Conservation (phyloP, 129 eudicot genomes). For the Sambucus nigra region DNA sequence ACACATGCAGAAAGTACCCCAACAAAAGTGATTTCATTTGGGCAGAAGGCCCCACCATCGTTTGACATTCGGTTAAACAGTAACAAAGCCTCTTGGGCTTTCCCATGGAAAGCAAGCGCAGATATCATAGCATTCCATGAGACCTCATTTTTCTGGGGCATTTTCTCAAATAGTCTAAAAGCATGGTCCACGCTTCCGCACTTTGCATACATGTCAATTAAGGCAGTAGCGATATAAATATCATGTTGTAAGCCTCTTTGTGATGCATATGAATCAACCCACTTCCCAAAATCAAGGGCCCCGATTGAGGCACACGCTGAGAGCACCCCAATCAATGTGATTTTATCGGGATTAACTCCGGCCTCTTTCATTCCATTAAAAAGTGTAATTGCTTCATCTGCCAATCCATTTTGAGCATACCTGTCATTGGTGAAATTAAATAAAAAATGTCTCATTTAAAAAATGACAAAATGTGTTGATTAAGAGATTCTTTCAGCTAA, state of each 20-base stretch:
- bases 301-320: constrained; percentile 74
- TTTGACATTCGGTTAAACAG: constrained; percentile 43
- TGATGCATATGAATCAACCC: constrained; percentile 51
- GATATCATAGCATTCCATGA: constrained; percentile 86
- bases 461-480: background rate
- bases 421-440: constrained; percentile 18
- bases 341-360: constrained; percentile 38
- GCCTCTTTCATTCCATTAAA: constrained; percentile 47
- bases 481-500: background rate
- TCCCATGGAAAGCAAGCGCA: constrained; percentile 63
- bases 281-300: constrained; percentile 59
- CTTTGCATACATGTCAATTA: constrained; percentile 77
- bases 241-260: constrained; percentile 40
- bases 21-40: constrained; percentile 61
- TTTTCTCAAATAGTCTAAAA: constrained; percentile 33
- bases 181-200: constrained; percentile 55
- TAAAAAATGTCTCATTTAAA: background rate
- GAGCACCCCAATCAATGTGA: constrained; percentile 57
- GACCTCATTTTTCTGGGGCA: constrained; percentile 45
- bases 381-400: constrained; percentile 62
- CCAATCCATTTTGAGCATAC: constrained; percentile 69
- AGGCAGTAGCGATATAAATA: constrained; percentile 58
- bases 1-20: constrained; percentile 75
- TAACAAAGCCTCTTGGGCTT: constrained; percentile 47
- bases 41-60: constrained; percentile 22